Evolutionary conservation across 2,329 filamentous ascomycete species (phyloP), one percentile per base, ranked within the genome.

Genomic region (Trichoderma koningii): DNA sequence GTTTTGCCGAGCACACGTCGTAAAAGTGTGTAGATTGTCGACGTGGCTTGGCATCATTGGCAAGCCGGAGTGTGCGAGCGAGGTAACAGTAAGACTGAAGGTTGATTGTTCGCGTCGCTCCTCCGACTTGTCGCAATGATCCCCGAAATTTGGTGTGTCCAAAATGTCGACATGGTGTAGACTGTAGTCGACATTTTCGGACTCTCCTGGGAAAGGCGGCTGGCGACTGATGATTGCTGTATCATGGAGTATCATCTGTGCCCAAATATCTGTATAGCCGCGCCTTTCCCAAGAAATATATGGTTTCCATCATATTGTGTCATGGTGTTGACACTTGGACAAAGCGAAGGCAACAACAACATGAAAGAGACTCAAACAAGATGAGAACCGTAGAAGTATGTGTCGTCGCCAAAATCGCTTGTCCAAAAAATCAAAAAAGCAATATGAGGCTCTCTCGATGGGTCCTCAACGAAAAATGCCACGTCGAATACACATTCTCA

Each of bases 361-460:
- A 3, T 23, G 21, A 38, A 38, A 38, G 10, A 21, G 34, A 23
- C 7, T 45, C 38, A 14, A 45, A 50, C 47, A 62, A 45, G 45
- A 41, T 44, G 17, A 34, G 38, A 34, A 48, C 19, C 52, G 38
- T 45, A 34, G 9, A n/a, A 42, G n/a, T 19, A 7, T 61, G 26
- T 42, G 41, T 34, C 3, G 34, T 41, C 23, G 34, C 23, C 48
- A 38, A 38, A 38, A 45, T 38, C 26, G 59, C 59, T 55, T 26
- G 41, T 63, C 50, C 59, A 61, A 38, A 38, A 62, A 62, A 26
- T n/a, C 38, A 61, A 38, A 62, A 53, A 38, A 38, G 59, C 59
- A 63, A 55, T 47, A 19, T 59, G 21, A 41, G 38, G 50, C 48
- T 63, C 41, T 55, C 41, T 7, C 17, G 28, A 55, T 55, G 59